Evolutionary conservation across 306 rosid genomes (phyloP).

Genomic region (Dryas octopetala): DNA sequence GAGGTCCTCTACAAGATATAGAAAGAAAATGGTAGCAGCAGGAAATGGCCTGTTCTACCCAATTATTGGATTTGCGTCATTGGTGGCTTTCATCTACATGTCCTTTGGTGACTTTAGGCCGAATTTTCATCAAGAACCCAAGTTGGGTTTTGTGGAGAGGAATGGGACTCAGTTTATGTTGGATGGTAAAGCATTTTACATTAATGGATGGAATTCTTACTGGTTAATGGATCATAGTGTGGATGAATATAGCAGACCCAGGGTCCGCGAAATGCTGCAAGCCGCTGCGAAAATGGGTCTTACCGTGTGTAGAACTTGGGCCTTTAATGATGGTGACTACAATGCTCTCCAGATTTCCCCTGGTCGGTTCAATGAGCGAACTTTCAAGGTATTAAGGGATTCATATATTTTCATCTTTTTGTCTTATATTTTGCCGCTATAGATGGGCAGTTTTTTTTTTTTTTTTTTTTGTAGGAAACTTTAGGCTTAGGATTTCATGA

Average conservation of each 20-base stretch:
- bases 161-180: conserved; percentile 70
- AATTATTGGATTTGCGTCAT: conserved; percentile 67
- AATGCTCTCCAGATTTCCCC: conserved; percentile 93
- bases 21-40: conserved; percentile 50
- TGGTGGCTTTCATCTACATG: conserved; percentile 67
- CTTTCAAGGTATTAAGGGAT: conserved; percentile 59
- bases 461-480: background rate
- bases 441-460: background rate
- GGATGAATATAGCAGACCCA: conserved; percentile 51
- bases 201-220: conserved; percentile 97
- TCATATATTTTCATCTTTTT: conserved; percentile 13
- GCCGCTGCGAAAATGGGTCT: conserved; percentile 88
- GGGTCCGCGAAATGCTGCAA: conserved; percentile 65
- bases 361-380: conserved; percentile 75
- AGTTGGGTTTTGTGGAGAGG: conserved; percentile 68
- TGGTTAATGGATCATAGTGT: conserved; percentile 89
- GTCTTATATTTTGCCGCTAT: conserved; percentile 1
- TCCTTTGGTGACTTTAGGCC: conserved; percentile 64
- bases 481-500: background rate
- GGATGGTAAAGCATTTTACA: conserved; percentile 69
- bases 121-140: conserved; percentile 30
- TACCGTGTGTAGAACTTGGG: conserved; percentile 97
- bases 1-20: conserved; percentile 11
- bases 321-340: conserved; percentile 85
- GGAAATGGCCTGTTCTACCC: conserved; percentile 69